Base-by-base conservation (phyloP, 1,139 yeast genomes). In the Saccharomyces pastorianus region DNA sequence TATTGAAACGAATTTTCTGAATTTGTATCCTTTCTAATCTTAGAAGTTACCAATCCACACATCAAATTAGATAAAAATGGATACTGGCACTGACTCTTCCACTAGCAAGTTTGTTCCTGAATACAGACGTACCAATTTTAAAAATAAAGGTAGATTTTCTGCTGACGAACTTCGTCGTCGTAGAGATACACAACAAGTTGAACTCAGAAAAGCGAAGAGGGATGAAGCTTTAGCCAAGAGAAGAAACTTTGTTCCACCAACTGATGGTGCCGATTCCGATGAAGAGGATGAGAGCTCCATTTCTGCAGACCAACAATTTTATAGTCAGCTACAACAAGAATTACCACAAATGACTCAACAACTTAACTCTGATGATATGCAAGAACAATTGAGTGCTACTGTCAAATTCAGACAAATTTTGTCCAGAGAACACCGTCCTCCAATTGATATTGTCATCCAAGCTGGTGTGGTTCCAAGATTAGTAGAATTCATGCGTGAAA, bases 141-240 rank as follows among this genome's bases (percentile, higher is more conserved):
- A 95, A 72, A 93, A 93, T 77, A 88, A 91, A 71, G 91, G 95
- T 59, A 83, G 96, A 69, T 95, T 95, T 72, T 88, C 88, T 68
- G 89, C 91, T 58, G 99, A 93, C 71, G 99, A 93, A 76, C 83
- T 93, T 65, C 88, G 99, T 74, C 90, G 98, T 73, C 86, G 99
- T 72, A 86, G 99, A 72, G 99, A 93, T 72, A 95, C 88, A 59
- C 97, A 93, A 68, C 98, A 91, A 73, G 95, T 95, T 59, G 99
- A 91, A 71, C 80, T 93, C 68, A 82, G 99, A 75, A 95, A 93
- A 76, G 96, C 93, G 61, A 91, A 91, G 74, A 83, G 99, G 69
- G 99, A 93, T 69, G 99, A 93, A 70, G 88, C 88, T 57, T 79
- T 93, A 64, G 84, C 96, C 49, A 93, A 95, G 76, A 85, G 98